Conservation (phyloP, 2,329 filamentous ascomycete species). For the Colletotrichum musicola region DNA sequence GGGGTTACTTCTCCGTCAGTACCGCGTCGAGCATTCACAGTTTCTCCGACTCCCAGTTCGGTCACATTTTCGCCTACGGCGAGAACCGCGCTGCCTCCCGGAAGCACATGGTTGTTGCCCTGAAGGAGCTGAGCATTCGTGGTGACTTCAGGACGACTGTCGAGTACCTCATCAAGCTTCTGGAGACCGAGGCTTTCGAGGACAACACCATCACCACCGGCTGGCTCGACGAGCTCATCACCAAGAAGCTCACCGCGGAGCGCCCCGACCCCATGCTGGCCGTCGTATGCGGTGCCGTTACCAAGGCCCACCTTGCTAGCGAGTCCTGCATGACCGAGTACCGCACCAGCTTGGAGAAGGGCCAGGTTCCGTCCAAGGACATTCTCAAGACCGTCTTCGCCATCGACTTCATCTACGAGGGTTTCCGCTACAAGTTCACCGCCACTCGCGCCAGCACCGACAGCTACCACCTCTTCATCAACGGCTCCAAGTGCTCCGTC, state of each 20-base stretch:
- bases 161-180: constrained; percentile 97
- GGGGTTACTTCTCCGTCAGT: constrained; percentile 99
- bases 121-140: constrained; percentile 99
- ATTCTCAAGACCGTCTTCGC: constrained; percentile 98
- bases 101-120: constrained; percentile 98
- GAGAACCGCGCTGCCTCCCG: constrained; percentile 96
- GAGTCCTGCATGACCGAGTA: constrained; percentile 91
- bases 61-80: constrained; percentile 98
- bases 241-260: constrained; percentile 96
- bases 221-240: constrained; percentile 98
- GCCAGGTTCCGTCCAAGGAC: constrained; percentile 96
- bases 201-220: constrained; percentile 99
- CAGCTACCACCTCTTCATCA: constrained; percentile 98
- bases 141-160: constrained; percentile 99
- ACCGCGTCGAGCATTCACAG: constrained; percentile 97
- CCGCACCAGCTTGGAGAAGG: constrained; percentile 90
- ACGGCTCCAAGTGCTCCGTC: constrained; percentile 95
- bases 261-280: constrained; percentile 93
- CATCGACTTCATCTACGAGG: constrained; percentile 99
- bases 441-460: constrained; percentile 91
- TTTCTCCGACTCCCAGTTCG: constrained; percentile 98
- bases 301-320: constrained; percentile 94
- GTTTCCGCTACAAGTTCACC: constrained; percentile 96
- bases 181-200: constrained; percentile 98
- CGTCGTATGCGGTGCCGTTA: constrained; percentile 94